Evolutionary conservation across 2,329 filamentous ascomycete species (phyloP).

Genomic region (Fusarium haematococcum): DNA sequence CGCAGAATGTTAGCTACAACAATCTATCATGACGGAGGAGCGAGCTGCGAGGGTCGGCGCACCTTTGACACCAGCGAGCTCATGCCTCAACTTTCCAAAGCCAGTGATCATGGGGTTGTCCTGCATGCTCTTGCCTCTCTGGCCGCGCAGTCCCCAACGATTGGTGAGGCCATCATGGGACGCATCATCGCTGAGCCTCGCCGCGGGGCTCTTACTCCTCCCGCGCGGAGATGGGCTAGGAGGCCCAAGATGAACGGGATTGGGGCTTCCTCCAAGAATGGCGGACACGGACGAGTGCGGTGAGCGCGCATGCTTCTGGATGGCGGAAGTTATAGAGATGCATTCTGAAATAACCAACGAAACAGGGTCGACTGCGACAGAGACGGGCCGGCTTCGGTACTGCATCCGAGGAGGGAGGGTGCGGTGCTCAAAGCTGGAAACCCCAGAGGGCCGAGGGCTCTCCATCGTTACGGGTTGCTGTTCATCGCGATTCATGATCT

Average conservation of each 20-base stretch:
- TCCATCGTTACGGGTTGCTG: constrained; percentile 43
- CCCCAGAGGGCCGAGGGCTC: constrained; percentile 34
- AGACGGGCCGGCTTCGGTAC: constrained; percentile 72
- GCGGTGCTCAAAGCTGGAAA: constrained; percentile 36
- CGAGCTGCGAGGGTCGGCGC: constrained; percentile 34
- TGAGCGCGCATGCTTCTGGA: constrained; percentile 97
- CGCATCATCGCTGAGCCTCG: constrained; percentile 53
- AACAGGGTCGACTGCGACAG: constrained; percentile 89
- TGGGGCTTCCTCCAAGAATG: constrained; percentile 84
- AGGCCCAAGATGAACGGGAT: constrained; percentile 65
- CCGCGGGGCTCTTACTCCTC: constrained; percentile 56
- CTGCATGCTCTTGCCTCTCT: constrained; percentile 97
- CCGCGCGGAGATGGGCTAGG: constrained; percentile 56
- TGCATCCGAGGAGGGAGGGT: constrained; percentile 62
- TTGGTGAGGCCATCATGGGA: constrained; percentile 75
- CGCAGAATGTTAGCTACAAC: constrained; percentile 23
- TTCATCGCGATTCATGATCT: constrained; percentile 51
- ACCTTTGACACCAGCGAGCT: constrained; percentile 88
- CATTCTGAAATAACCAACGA: constrained; percentile 98
- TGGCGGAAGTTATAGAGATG: constrained; percentile 96
- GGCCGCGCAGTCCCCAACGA: constrained; percentile 92
- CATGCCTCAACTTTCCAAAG: constrained; percentile 89
- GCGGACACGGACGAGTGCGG: constrained; percentile 96
- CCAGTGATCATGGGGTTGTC: constrained; percentile 97
- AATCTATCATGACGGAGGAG: neutral